These are phyloP conservation scores for Hordeum marinum DNA, from an alignment of 176 grass and related monocot species.

Conservation along the genomic window DNA sequence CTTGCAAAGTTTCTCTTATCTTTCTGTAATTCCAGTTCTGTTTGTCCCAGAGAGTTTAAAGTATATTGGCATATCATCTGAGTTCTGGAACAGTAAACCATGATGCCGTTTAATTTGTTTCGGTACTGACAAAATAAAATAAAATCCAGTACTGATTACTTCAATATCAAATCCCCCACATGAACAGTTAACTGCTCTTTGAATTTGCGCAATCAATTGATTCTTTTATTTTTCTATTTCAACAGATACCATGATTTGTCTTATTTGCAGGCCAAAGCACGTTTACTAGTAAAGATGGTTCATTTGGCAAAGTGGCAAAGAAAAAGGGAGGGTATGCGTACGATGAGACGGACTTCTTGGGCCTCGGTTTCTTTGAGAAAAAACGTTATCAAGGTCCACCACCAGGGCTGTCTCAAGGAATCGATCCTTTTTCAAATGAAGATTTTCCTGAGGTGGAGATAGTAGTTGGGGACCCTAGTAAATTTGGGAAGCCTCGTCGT, in stretches of 20 bases:
- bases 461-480: constrained; percentile 44
- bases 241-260: background rate
- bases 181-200: background rate
- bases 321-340: constrained; percentile 33
- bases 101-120: background rate
- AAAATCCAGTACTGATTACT: background rate
- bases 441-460: constrained; percentile 54
- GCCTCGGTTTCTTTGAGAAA: constrained; percentile 52
- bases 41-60: background rate
- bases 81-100: background rate
- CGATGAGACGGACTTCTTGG: constrained; percentile 42
- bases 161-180: background rate
- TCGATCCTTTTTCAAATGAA: constrained; percentile 24
- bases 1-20: too few relatives aligned
- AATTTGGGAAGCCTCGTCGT: constrained; percentile 24
- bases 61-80: background rate
- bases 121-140: background rate
- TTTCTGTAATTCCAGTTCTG: background rate
- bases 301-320: constrained; percentile 15
- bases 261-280: constrained; percentile 25
- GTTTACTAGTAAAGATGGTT: constrained; percentile 23
- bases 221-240: background rate
- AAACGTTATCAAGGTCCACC: constrained; percentile 42
- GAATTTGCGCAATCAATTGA: background rate
- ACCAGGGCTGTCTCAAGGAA: constrained; percentile 27